Base-by-base conservation (phyloP, 768 basidiomycete species). In the Rubroboletus satanas region DNA sequence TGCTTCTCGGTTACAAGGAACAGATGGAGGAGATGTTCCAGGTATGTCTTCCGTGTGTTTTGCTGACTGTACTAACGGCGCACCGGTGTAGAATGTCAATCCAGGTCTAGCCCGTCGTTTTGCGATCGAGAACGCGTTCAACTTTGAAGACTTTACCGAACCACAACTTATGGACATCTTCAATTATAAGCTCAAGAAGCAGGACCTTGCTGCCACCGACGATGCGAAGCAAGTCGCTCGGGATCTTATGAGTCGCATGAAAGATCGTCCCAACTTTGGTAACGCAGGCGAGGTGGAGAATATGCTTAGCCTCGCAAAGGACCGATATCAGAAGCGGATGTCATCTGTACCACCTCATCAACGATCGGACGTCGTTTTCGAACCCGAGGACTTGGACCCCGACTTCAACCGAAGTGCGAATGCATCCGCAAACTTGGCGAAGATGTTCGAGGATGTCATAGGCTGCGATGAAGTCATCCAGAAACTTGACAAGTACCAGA, bases 21-120 rank as follows among this genome's bases (percentile, higher is more conserved):
- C 74, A 86, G 60, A 87, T 88, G 78, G 64, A 70, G n/a, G 82
- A 87, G 26, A 88, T 88, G 87, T 87, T 87, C 68, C 83, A 85
- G 73, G 86, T 79, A 65, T 43, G 71, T 54, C 17, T 44, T 5
- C 4, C 1, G 18, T n/a, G 6, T 11, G 23, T 7, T 39, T n/a
- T 10, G 0, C 5, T 8, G n/a, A 17, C 11, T n/a, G 6, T 33
- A 33, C 45, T 61, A 7, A 62, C 31, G 18, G 3, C 1, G 0
- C 2, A 1, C 26, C 1, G 2, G 29, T 38, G 50, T 49, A 88
- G 86, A 83, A 87, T 47, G 85, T 87, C 31, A 88, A 88, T 60
- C 82, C 84, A 0, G 87, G 86, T 14, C 69, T 88, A 9, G 68
- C 79, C 3, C 79, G 87, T 26, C 83, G 87, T 0, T 88, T 88